Evolutionary conservation across 257 asterid species (phyloP).

Genomic region (Solanum arcanum): DNA sequence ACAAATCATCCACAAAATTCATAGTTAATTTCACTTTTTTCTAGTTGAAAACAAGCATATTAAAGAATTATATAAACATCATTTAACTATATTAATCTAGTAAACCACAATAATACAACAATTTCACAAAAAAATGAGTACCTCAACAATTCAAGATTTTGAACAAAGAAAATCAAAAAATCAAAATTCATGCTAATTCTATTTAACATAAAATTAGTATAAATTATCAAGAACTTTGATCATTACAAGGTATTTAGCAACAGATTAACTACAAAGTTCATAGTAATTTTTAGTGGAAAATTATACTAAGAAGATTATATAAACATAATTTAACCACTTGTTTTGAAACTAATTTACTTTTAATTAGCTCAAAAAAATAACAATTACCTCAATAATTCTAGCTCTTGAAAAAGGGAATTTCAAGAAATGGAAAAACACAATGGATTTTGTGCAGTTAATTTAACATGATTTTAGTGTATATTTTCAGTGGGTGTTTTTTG

Average conservation of each 20-base stretch:
- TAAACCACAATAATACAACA: background rate
- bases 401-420: background rate
- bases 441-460: background rate
- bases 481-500: background rate
- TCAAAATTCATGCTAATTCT: background rate
- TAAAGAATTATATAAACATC: background rate
- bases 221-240: background rate
- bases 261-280: background rate
- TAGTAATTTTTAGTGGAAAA: background rate
- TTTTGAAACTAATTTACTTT: background rate
- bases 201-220: background rate
- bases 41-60: background rate
- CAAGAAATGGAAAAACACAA: background rate
- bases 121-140: background rate
- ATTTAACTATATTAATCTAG: background rate
- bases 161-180: background rate
- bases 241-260: background rate
- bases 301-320: background rate
- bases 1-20: background rate
- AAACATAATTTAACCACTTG: background rate
- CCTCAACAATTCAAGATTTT: background rate
- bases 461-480: background rate
- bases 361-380: background rate
- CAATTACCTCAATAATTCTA: background rate
- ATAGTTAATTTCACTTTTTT: background rate